Conservation (phyloP, 225 moss, liverwort and hornwort species). For the Physcomitrellopsis africana region DNA sequence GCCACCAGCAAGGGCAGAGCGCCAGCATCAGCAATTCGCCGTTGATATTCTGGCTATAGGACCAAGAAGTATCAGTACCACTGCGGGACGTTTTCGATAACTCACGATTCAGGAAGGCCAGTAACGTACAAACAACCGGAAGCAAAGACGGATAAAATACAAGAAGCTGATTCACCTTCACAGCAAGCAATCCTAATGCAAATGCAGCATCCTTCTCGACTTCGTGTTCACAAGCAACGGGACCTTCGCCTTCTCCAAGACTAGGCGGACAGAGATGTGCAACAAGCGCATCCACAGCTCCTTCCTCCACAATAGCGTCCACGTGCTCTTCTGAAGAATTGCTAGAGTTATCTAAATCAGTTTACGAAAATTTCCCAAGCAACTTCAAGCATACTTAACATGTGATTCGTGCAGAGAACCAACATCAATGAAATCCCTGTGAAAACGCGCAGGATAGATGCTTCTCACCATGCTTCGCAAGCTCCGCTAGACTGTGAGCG, state of each 20-base stretch:
- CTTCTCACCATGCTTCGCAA: constrained; percentile 93
- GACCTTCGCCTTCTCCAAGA: constrained; percentile 73
- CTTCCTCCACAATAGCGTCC: constrained; percentile 93
- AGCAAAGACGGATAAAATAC: not conserved
- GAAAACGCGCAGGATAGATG: not conserved
- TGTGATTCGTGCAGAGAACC: not conserved
- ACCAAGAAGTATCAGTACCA: constrained; percentile 32
- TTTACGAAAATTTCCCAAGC: not conserved
- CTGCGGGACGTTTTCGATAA: not conserved
- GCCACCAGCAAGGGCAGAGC: constrained; percentile 87
- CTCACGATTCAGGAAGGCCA: constrained; percentile 9
- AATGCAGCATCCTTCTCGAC: constrained; percentile 99
- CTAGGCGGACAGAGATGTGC: constrained; percentile 85
- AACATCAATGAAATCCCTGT: not conserved
- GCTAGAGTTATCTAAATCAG: constrained; percentile 39
- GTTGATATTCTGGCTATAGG: constrained; percentile 94
- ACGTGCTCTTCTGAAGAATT: constrained; percentile 88
- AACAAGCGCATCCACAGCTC: constrained; percentile 91
- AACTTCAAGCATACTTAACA: constrained; percentile 11
- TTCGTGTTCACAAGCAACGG: constrained; percentile 85
- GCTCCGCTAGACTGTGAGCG: constrained; percentile 93
- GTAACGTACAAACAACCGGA: not conserved
- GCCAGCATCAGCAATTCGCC: constrained; percentile 94
- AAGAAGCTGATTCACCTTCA: constrained; percentile 50
- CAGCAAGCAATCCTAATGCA: constrained; percentile 82